Conservation (phyloP, 768 basidiomycete species). For the Suillus americanus region DNA sequence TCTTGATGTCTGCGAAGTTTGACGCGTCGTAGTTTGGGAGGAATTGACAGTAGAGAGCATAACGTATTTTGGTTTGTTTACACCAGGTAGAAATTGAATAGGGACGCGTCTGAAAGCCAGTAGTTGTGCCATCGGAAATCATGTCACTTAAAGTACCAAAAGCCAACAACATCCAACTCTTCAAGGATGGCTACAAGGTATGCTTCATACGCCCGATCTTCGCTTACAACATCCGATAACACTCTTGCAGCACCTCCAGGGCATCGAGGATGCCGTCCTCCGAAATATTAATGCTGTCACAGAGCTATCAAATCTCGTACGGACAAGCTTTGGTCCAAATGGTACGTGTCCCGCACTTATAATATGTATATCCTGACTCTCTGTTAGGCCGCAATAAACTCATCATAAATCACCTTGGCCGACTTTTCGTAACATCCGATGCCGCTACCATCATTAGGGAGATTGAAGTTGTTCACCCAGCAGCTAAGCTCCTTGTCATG, state of each 20-base stretch:
- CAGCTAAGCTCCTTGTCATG: constrained; percentile 99
- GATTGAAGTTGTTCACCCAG: constrained; percentile 97
- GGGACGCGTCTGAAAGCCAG: constrained; percentile 13
- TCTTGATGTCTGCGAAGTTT: too few relatives aligned
- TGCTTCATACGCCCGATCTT: constrained; percentile 8
- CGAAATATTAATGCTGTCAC: constrained; percentile 96
- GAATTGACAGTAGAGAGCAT: too few relatives aligned
- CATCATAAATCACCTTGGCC: constrained; percentile 94
- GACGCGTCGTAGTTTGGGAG: too few relatives aligned
- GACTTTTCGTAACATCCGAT: constrained; percentile 96
- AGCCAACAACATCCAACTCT: constrained; percentile 82
- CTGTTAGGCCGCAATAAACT: constrained; percentile 89
- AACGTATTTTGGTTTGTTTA: too few relatives aligned
- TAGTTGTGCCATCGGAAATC: constrained; percentile 16
- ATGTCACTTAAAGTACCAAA: constrained; percentile 98
- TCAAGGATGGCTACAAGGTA: constrained; percentile 98
- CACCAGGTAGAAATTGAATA: too few relatives aligned
- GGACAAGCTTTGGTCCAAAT: constrained; percentile 96
- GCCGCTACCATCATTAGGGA: constrained; percentile 98
- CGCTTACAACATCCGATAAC: constrained; percentile 7
- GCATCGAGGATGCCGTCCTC: constrained; percentile 95
- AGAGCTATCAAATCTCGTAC: constrained; percentile 91
- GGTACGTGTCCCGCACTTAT: constrained; percentile 49
- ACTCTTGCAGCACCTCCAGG: constrained; percentile 65
- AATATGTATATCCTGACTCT: constrained; percentile 6